phyloP scores from a whole-genome alignment of 495 filamentous ascomycete genomes.

The Cercophora samala region DNA sequence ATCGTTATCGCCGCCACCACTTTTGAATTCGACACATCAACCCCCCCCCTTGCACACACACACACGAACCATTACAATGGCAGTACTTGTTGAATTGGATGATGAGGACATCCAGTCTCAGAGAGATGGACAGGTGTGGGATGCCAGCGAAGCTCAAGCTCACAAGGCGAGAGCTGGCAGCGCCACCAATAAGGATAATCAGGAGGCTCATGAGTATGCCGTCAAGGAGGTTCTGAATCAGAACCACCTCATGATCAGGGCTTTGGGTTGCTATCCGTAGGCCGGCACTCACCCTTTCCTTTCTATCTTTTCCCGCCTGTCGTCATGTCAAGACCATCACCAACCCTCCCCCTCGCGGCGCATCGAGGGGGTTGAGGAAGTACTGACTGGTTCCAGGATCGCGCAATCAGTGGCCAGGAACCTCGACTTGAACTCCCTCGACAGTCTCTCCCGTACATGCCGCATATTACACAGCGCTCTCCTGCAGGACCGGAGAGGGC shows the following conservation, averaged over 20 bases:
- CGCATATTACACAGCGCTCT: slow-evolving; percentile 72
- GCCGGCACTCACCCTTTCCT: slow-evolving; percentile 37
- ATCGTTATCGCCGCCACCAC: not conserved
- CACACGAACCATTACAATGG: slow-evolving; percentile 43
- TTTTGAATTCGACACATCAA: not conserved
- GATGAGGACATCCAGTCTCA: slow-evolving; percentile 51
- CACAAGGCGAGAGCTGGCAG: slow-evolving; percentile 9
- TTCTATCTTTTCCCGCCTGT: slow-evolving; percentile 21
- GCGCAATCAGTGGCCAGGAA: slow-evolving; percentile 66
- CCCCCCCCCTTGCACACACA: no score
- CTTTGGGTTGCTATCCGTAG: slow-evolving; percentile 89
- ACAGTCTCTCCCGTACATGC: slow-evolving; percentile 75
- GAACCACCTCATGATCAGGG: slow-evolving; percentile 68
- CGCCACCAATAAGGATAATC: slow-evolving; percentile 13
- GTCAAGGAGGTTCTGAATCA: slow-evolving; percentile 59
- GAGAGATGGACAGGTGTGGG: slow-evolving; percentile 29
- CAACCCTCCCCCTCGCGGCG: slow-evolving; percentile 22
- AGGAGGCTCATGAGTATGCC: slow-evolving; percentile 25
- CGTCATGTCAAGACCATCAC: slow-evolving; percentile 12
- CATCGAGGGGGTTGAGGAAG: slow-evolving; percentile 19
- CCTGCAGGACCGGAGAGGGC: slow-evolving; percentile 66
- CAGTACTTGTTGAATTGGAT: slow-evolving; percentile 62
- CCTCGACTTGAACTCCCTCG: slow-evolving; percentile 81
- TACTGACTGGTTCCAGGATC: slow-evolving; percentile 55
- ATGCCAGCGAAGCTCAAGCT: slow-evolving; percentile 9